phyloP scores from a whole-genome alignment of 306 rosid genomes.

The Cyamopsis tetragonoloba region DNA sequence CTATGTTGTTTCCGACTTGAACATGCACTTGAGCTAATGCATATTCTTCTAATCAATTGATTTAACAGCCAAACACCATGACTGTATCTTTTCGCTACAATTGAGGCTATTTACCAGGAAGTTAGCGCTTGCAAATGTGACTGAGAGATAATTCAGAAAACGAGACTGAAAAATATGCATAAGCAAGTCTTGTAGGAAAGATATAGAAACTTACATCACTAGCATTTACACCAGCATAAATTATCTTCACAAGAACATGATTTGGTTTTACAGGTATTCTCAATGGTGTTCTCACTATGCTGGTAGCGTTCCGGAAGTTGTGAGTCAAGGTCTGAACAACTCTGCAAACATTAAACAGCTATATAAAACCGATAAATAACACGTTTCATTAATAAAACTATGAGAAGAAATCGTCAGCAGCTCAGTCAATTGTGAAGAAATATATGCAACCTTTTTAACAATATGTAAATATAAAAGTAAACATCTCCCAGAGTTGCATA shows the following conservation, averaged over 20 bases:
- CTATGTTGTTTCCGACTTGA: constrained; percentile 9
- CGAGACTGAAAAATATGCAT: not conserved
- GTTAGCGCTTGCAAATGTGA: not conserved
- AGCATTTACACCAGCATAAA: constrained; percentile 97
- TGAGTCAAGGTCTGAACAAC: constrained; percentile 87
- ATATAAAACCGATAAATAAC: constrained; percentile 20
- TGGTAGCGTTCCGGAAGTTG: constrained; percentile 82
- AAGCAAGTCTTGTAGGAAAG: constrained; percentile 16
- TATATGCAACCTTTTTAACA: constrained; percentile 7
- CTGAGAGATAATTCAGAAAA: constrained; percentile 10
- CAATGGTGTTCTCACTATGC: constrained; percentile 55
- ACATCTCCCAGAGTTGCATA: constrained; percentile 11
- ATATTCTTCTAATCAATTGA: constrained; percentile 1
- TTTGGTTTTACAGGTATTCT: constrained; percentile 66
- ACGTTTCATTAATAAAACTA: constrained; percentile 15
- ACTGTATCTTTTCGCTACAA: not conserved
- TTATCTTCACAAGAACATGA: constrained; percentile 75
- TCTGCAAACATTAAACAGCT: constrained; percentile 50
- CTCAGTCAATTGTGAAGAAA: constrained; percentile 12
- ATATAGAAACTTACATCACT: constrained; percentile 79
- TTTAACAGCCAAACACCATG: not conserved
- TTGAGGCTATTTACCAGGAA: not conserved
- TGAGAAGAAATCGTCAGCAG: not conserved
- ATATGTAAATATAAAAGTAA: constrained; percentile 10
- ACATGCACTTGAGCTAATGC: constrained; percentile 3